Percentiles rank a stretch among this genome's conserved stretches.
phyloP scores from a whole-genome alignment of 129 eudicot genomes.

The Centrapalus pauciflorus region DNA sequence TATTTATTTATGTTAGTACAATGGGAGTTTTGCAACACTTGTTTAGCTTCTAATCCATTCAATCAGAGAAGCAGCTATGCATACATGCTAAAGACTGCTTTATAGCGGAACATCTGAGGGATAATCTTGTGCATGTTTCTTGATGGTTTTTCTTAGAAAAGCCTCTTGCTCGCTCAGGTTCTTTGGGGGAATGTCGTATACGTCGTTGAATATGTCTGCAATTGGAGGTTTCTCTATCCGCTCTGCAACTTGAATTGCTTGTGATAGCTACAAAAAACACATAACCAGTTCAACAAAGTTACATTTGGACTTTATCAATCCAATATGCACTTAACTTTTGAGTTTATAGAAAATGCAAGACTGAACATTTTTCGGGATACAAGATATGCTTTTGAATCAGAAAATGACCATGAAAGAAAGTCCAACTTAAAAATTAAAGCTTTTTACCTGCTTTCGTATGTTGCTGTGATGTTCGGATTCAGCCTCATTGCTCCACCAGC shows the following conservation, averaged over 20 bases:
- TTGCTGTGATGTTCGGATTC: conserved; percentile 55
- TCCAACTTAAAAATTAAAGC: conserved; percentile 15
- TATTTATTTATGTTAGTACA: no score
- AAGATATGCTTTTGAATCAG: no score
- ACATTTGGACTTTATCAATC: no score
- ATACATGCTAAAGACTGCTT: background rate
- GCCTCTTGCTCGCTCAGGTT: conserved; percentile 71
- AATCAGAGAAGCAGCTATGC: background rate
- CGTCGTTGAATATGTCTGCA: conserved; percentile 63
- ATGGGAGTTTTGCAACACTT: no score
- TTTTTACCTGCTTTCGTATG: conserved; percentile 70
- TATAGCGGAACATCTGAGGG: conserved; percentile 33
- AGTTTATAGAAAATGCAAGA: no score
- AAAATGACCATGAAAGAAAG: no score
- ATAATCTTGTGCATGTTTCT: conserved; percentile 43
- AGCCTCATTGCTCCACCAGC: conserved; percentile 66
- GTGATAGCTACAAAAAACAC: conserved; percentile 42
- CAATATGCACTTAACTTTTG: no score
- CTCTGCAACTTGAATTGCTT: conserved; percentile 80
- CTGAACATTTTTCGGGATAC: no score
- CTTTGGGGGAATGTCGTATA: conserved; percentile 51
- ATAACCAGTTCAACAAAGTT: background rate
- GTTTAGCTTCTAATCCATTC: background rate
- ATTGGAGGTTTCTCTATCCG: conserved; percentile 53
- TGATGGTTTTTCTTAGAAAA: conserved; percentile 38